These are phyloP conservation scores for Paraleonurus japonicus DNA, from an alignment of 257 asterid genomes.

Conservation along the genomic window DNA sequence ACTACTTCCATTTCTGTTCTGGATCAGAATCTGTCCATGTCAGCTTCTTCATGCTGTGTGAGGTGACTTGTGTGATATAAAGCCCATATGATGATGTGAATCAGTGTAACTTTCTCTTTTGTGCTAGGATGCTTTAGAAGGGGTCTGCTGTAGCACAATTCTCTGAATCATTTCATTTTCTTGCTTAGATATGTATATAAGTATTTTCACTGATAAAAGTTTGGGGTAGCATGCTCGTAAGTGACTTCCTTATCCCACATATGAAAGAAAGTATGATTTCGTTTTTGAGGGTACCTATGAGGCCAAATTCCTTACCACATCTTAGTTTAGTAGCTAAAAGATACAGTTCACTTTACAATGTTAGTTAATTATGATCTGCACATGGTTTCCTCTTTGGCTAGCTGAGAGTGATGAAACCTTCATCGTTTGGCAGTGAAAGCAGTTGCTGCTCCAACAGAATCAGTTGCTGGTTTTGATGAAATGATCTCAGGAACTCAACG, in stretches of 20 bases:
- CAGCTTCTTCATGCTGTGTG: constrained; percentile 1
- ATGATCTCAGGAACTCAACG: constrained; percentile 89
- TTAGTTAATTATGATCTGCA: background rate
- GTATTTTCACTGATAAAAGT: background rate
- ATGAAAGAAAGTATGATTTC: background rate
- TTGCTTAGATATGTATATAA: background rate
- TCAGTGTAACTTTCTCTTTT: background rate
- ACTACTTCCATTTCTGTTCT: background rate
- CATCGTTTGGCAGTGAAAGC: constrained; percentile 62
- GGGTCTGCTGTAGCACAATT: too few relatives aligned
- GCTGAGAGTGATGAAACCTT: constrained; percentile 8
- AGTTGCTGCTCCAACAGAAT: constrained; percentile 75
- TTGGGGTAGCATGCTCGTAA: background rate
- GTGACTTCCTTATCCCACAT: background rate
- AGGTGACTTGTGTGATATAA: constrained; percentile 3
- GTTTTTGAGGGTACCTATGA: background rate
- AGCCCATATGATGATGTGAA: background rate
- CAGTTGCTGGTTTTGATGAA: constrained; percentile 73
- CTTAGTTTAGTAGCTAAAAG: background rate
- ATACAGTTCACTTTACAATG: background rate
- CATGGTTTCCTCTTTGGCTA: constrained; percentile 5
- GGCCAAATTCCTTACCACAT: background rate
- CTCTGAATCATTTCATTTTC: background rate
- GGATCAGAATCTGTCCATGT: background rate
- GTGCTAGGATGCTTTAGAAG: background rate